Evolutionary conservation across 2,329 filamentous ascomycete species (phyloP).

Genomic region (Aspergillus sp.): DNA sequence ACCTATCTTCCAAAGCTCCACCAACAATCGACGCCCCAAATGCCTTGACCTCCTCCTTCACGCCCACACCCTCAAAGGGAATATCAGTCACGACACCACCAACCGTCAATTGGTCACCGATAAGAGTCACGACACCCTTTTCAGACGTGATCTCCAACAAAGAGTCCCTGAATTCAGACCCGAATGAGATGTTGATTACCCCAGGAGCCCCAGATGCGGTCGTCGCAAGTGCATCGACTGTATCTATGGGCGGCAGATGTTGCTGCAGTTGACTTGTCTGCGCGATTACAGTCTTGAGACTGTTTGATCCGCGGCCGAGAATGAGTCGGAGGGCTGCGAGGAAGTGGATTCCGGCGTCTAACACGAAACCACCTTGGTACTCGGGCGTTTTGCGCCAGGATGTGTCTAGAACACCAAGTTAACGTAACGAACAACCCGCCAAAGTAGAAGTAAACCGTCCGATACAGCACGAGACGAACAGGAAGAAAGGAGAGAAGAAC

Average conservation of each 20-base stretch:
- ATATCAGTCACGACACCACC: conserved; percentile 44
- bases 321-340: conserved; percentile 53
- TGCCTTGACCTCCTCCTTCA: conserved; percentile 53
- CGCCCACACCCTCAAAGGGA: conserved; percentile 50
- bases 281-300: conserved; percentile 47
- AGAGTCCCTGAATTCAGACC: conserved; percentile 50
- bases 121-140: conserved; percentile 50
- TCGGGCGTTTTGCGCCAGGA: conserved; percentile 57
- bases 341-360: conserved; percentile 60
- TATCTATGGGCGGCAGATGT: conserved; percentile 58
- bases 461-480: not conserved
- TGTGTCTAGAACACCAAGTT: conserved; percentile 38
- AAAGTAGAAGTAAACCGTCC: not conserved
- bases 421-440: not conserved
- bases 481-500: conserved; percentile 14
- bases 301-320: conserved; percentile 42
- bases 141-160: conserved; percentile 54
- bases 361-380: conserved; percentile 60
- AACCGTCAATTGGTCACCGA: conserved; percentile 35
- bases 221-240: conserved; percentile 53
- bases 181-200: conserved; percentile 52
- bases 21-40: conserved; percentile 51
- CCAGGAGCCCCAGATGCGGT: conserved; percentile 51
- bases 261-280: conserved; percentile 51
- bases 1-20: conserved; percentile 43